Conservation (phyloP, 108 stramenopile genomes). For the Nannochloropsis salina region DNA sequence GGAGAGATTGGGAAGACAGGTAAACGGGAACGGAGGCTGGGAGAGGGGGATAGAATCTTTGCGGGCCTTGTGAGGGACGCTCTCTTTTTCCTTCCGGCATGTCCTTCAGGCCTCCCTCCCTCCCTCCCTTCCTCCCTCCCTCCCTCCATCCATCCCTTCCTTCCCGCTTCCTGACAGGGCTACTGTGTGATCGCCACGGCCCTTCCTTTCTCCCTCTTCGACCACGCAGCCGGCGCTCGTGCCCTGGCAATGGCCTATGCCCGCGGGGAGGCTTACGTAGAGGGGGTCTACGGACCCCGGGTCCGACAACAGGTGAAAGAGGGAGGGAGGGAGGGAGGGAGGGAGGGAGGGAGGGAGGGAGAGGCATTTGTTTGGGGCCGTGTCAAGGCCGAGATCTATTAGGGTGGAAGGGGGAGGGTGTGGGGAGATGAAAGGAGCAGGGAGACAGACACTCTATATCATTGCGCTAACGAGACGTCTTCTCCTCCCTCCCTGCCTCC, state of each 20-base stretch:
- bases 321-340: neutral
- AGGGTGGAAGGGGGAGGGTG: too few species aligned
- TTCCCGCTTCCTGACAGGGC: neutral
- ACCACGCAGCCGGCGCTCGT: neutral
- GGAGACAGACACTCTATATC: too few species aligned
- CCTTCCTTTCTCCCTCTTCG: constrained; percentile 3
- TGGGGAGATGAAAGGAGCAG: too few species aligned
- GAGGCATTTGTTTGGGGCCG: too few species aligned
- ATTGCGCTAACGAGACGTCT: too few species aligned
- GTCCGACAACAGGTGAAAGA: constrained; percentile 12
- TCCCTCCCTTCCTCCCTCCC: neutral
- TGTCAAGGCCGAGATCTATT: too few species aligned
- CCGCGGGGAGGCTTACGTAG: neutral
- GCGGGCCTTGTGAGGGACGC: neutral
- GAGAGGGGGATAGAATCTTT: neutral
- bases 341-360: neutral
- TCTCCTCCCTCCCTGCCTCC: neutral
- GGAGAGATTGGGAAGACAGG: constrained; percentile 36
- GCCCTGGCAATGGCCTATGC: neutral
- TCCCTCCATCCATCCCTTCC: neutral
- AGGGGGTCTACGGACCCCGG: constrained; percentile 16
- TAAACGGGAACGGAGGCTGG: neutral
- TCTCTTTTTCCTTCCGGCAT: neutral
- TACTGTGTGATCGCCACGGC: neutral
- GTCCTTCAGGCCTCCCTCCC: neutral